Evolutionary conservation across 106 monocot genomes (phyloP).

Genomic region (Acanthochlamys bracteata): DNA sequence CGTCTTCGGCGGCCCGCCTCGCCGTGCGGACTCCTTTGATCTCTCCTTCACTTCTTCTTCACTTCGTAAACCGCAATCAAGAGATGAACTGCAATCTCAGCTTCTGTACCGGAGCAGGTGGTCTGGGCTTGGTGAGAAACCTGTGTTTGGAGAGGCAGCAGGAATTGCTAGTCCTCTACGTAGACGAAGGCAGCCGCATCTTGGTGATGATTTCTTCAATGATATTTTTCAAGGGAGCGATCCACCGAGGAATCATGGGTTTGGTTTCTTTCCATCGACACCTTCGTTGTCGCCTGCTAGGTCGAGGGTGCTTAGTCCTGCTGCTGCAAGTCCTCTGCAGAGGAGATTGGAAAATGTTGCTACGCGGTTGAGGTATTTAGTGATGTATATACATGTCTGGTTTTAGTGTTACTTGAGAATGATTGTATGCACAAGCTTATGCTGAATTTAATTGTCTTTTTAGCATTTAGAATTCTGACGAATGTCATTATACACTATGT

Average conservation of each 20-base stretch:
- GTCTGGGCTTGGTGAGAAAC: background rate
- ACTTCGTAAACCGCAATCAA: background rate
- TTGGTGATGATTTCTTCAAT: slow-evolving; percentile 43
- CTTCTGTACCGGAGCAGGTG: slow-evolving; percentile 3
- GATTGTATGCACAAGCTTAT: too few relatives aligned
- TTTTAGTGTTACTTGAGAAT: too few relatives aligned
- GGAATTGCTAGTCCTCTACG: slow-evolving; percentile 63
- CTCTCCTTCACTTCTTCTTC: background rate
- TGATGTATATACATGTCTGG: too few relatives aligned
- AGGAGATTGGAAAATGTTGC: too few relatives aligned
- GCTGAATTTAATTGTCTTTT: too few relatives aligned
- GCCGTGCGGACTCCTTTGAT: slow-evolving; percentile 27
- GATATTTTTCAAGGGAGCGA: slow-evolving; percentile 53
- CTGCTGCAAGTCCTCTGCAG: too few relatives aligned
- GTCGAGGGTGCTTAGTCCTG: slow-evolving; percentile 46
- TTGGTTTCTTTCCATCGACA: too few relatives aligned
- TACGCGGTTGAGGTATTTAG: too few relatives aligned
- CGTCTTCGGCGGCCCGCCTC: slow-evolving; percentile 69
- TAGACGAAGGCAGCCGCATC: slow-evolving; percentile 30
- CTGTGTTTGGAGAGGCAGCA: slow-evolving; percentile 9
- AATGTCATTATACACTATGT: too few relatives aligned
- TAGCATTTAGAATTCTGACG: too few relatives aligned
- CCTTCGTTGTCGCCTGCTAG: slow-evolving; percentile 24
- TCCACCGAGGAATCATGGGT: slow-evolving; percentile 1
- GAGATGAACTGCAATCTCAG: background rate